Evolutionary conservation across 1,139 yeast genomes (phyloP), one percentile per base, ranked within the genome.

Genomic region (Kazachstania sp.): DNA sequence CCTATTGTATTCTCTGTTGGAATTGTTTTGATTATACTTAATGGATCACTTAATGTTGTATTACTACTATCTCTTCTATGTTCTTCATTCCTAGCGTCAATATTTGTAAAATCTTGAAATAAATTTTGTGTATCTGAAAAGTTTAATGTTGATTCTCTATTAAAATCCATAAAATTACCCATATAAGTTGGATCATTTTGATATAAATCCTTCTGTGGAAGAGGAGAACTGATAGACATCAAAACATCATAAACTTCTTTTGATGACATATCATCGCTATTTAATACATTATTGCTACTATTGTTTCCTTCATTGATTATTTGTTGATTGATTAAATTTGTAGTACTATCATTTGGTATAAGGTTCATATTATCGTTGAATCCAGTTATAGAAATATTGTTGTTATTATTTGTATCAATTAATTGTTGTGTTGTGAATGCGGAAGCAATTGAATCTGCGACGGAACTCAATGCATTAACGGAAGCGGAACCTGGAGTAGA

Each of bases 11-110:
- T 34, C 16, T 39, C 42, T 32, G 39, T 49, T 52, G 12, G 47
- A 45, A 19, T 51, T 51, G 28, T 23, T 9, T 46, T 36, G 8
- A 49, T 43, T 12, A 48, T 45, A 39, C 44, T 45, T 2, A 47
- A 30, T 18, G 50, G 20, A 39, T 41, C 43, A 37, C 36, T 32
- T 32, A 32, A 15, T 4, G 41, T 28, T 15, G 31, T 40, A n/a
- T 29, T 28, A 30, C 29, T 30, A 13, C 37, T 32, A 11, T 8
- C 7, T 2, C 26, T 34, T 31, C 30, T 30, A 15, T 15, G 12
- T 2, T 19, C 36, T 19, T 23, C 28, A 23, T 16, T 34, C 26
- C 8, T 34, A 12, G 30, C 13, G 2, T 23, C 44, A 7, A 29
- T 16, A 41, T 34, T 32, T 11, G 32, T 16, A 15, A n/a, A 41